Conservation (phyloP, 2,329 filamentous ascomycete genomes). For the Parastagonospora avenae region DNA sequence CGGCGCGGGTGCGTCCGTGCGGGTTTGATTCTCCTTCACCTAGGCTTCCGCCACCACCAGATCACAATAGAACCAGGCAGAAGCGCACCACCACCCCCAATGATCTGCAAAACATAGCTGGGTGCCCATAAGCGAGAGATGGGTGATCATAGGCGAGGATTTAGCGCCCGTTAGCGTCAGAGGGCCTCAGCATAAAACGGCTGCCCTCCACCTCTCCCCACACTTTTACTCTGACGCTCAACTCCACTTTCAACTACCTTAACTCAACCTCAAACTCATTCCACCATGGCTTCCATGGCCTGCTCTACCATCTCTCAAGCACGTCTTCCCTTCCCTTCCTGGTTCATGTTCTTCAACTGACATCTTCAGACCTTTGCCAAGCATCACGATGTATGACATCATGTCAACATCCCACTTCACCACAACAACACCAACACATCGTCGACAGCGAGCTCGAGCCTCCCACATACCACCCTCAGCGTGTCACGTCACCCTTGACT, state of each 20-base stretch:
- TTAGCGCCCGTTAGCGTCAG: neutral
- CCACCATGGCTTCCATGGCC: neutral
- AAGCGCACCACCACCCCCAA: neutral
- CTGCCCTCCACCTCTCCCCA: neutral
- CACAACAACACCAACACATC: neutral
- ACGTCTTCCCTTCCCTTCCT: constrained; percentile 1
- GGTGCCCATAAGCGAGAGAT: neutral
- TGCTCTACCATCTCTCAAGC: neutral
- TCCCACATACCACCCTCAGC: neutral
- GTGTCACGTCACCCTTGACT: neutral
- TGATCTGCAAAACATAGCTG: neutral
- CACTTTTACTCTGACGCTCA: constrained; percentile 1
- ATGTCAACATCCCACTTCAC: constrained; percentile 2
- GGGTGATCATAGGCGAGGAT: neutral
- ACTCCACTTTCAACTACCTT: too few species aligned
- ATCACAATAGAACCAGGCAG: constrained; percentile 5
- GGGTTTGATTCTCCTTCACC: constrained; percentile 4
- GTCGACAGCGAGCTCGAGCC: constrained; percentile 1
- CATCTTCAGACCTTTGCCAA: constrained; percentile 8
- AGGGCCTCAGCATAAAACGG: neutral
- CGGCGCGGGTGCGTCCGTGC: constrained; percentile 2
- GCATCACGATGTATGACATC: constrained; percentile 18
- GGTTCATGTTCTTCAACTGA: neutral
- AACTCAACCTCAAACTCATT: neutral
- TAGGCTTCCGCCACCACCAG: neutral